Base-by-base conservation (phyloP, 495 filamentous ascomycete species). In the Haplographium delicatum region DNA sequence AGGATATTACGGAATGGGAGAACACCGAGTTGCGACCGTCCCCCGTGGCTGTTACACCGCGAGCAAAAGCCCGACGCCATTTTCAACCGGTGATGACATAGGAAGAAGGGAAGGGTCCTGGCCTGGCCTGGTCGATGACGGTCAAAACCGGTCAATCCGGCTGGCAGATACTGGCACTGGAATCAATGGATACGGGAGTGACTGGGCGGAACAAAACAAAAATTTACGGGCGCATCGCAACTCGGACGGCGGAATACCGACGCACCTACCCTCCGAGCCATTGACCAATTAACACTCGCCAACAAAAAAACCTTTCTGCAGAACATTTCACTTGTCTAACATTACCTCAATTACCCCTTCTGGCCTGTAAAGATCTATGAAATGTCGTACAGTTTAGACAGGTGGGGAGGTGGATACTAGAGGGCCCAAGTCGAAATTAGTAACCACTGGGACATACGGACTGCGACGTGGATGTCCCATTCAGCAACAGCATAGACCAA, bases 261-360 rank as follows among this genome's bases (percentile, higher is more conserved):
- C 19, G 2, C 44, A 20, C 15, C 24, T 1, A 20, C 24, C 33
- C 15, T 22, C 33, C 25, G 24, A 30, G 47, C 48, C 38, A 51
- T 51, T 51, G 48, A 35, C 48, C 38, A 51, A 51, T 51, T 10
- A 26, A 1, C 13, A 27, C 5, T 6, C 11, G 16, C n/a, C n/a
- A 6, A 41, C 19, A 41, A 23, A 15, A 22, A 11, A 35, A 35
- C 35, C 9, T 19, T 38, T 19, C 23, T 34, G 38, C 31, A 40
- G 23, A 50, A 40, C 22, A 23, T 16, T 50, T 40, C 33, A 28
- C n/a, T n/a, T n/a, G n/a, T n/a, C n/a, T n/a, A n/a, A n/a, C n/a
- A n/a, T n/a, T n/a, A n/a, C n/a, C 41, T 46, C 50, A 52, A 52
- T 52, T 52, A 42, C 50, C 50, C 41, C 50, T 38, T 52, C 22